Evolutionary conservation across 768 basidiomycete genomes (phyloP), one percentile per base, ranked within the genome.

Genomic region (Tulasnella sp.): DNA sequence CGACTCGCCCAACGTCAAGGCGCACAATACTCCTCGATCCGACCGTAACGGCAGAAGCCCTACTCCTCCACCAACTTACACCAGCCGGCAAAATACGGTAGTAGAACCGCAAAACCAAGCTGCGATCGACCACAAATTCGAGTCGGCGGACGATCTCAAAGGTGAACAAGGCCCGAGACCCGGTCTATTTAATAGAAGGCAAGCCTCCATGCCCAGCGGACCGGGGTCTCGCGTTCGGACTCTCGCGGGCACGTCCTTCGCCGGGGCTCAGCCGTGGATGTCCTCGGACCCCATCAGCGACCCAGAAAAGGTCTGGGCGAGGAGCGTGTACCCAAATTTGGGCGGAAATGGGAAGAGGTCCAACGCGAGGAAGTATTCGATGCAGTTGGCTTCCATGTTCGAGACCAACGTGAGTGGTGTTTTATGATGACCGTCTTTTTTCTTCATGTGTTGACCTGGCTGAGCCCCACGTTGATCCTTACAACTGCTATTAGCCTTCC

Each of bases 241-340:
- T 6, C 69, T 83, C 54, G 81, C 83, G 39, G 39, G 68, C 7
- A 40, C 34, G 75, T 81, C 73, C 76, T 82, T 22, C 83, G 82
- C 5, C 83, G 85, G 38, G 83, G 83, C n/a, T 76, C 80, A 25
- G 85, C 85, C 0, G 83, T 84, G 17, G 78, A 52, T 29, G 79
- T 76, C 5, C 70, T 8, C 31, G 15, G 69, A 25, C 37, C 19
- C 69, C 6, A 0, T 39, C 12, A 31, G n/a, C 12, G 73, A 74
- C 22, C 52, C 49, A 19, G 73, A 74, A n/a, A 58, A 58, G 22
- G 73, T 52, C 31, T 74, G 72, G 72, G 34, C 52, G 34, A 25
- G 34, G 31, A 74, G 49, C 36, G 49, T 38, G 4, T 34, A 49
- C 42, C 73, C 54, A 0, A 49, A 67, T 38, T 8, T 74, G 19